Conservation (phyloP, 2,329 filamentous ascomycete species). For the Colletotrichum sidae region DNA sequence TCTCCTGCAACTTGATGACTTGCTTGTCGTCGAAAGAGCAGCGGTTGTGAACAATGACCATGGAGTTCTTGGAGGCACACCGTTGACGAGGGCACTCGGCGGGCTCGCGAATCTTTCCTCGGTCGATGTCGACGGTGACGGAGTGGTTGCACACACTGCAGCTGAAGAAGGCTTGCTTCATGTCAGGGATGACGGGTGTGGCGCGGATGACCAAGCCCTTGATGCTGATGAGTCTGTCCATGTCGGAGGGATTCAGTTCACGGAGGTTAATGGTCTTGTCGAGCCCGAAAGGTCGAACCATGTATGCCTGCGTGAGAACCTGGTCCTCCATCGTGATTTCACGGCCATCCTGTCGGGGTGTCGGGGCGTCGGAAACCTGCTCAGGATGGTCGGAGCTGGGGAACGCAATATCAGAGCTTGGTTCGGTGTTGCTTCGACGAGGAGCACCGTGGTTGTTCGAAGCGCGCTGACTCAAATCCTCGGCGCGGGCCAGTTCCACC, state of each 20-base stretch:
- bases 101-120: constrained; percentile 95
- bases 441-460: constrained; percentile 65
- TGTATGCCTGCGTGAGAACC: constrained; percentile 83
- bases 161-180: constrained; percentile 98
- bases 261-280: constrained; percentile 90
- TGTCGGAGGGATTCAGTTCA: constrained; percentile 89
- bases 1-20: constrained; percentile 98
- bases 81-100: constrained; percentile 86
- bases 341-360: constrained; percentile 56
- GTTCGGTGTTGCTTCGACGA: constrained; percentile 50
- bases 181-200: constrained; percentile 96
- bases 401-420: constrained; percentile 80
- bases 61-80: constrained; percentile 90
- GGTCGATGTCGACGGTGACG: constrained; percentile 89
- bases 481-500: constrained; percentile 86
- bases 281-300: constrained; percentile 89
- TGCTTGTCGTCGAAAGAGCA: constrained; percentile 97
- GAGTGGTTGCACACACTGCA: constrained; percentile 95
- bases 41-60: constrained; percentile 98
- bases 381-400: constrained; percentile 82
- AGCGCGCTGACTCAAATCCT: constrained; percentile 76
- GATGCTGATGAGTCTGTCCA: constrained; percentile 91
- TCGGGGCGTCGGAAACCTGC: constrained; percentile 53
- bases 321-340: constrained; percentile 79
- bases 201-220: constrained; percentile 97